phyloP scores from a whole-genome alignment of 768 basidiomycete genomes.

The Boletus eberwhitei region DNA sequence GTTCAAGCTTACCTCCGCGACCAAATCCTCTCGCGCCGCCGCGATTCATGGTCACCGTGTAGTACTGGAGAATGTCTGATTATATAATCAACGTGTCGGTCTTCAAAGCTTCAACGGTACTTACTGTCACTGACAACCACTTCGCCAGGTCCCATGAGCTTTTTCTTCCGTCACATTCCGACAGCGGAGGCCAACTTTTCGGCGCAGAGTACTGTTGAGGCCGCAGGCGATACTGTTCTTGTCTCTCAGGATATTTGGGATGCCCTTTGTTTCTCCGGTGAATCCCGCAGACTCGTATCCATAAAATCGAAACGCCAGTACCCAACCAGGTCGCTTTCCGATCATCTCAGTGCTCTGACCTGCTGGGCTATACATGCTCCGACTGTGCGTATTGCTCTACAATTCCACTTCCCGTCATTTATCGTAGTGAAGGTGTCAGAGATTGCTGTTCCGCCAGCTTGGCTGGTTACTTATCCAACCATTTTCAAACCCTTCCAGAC shows the following conservation, averaged over 20 bases:
- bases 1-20: slow-evolving; percentile 42
- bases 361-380: slow-evolving; percentile 38
- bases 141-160: slow-evolving; percentile 29
- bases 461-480: slow-evolving; percentile 35
- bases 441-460: slow-evolving; percentile 38
- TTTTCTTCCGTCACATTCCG: slow-evolving; percentile 32
- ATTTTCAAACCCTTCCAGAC: slow-evolving; percentile 33
- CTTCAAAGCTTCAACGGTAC: not conserved
- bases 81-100: slow-evolving; percentile 19
- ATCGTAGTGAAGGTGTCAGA: slow-evolving; percentile 34
- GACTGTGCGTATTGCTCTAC: slow-evolving; percentile 33
- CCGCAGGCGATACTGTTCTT: slow-evolving; percentile 24
- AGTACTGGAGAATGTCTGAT: slow-evolving; percentile 1
- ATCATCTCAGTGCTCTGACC: slow-evolving; percentile 14
- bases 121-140: not conserved
- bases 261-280: slow-evolving; percentile 15
- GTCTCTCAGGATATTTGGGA: slow-evolving; percentile 35
- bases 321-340: not conserved
- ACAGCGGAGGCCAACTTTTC: slow-evolving; percentile 29
- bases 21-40: slow-evolving; percentile 52
- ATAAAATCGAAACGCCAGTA: slow-evolving; percentile 21
- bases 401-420: not conserved
- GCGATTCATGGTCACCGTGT: slow-evolving; percentile 43
- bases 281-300: slow-evolving; percentile 18
- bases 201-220: slow-evolving; percentile 9